These are phyloP conservation scores for Eucalyptus polybractea DNA, from an alignment of 345 rosid genomes.

Conservation along the genomic window DNA sequence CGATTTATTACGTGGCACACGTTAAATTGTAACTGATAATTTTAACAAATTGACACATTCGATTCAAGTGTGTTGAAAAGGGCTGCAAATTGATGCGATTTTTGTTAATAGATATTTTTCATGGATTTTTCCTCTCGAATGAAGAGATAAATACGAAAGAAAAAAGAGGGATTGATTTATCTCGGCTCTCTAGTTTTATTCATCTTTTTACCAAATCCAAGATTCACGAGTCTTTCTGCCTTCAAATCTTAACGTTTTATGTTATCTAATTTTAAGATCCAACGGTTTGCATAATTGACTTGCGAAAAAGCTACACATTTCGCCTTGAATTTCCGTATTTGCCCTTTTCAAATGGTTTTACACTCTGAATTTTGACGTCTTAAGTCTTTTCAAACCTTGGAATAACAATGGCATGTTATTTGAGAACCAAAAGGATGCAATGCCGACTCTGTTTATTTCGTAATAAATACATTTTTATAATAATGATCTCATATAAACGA, in stretches of 20 bases:
- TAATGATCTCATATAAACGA: background rate
- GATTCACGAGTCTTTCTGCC: background rate
- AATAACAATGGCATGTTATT: background rate
- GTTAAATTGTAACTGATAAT: background rate
- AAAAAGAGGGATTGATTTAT: background rate
- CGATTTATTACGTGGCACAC: background rate
- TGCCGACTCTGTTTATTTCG: accelerated
- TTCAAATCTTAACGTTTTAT: background rate
- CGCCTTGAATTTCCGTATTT: background rate
- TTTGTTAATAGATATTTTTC: background rate
- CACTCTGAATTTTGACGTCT: background rate
- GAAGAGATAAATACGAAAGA: background rate
- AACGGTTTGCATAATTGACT: accelerated
- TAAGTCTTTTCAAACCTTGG: background rate
- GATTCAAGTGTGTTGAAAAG: background rate
- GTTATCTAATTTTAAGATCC: background rate
- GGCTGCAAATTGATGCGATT: background rate
- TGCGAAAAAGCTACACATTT: background rate
- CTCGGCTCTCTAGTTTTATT: background rate
- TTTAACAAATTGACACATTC: background rate
- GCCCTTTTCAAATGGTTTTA: background rate
- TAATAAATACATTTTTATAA: background rate
- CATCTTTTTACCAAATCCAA: background rate
- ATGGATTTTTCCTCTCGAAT: background rate
- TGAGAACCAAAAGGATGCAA: background rate